These are phyloP conservation scores for Pythium insidiosum DNA, from an alignment of 352 stramenopile species.

Conservation along the genomic window DNA sequence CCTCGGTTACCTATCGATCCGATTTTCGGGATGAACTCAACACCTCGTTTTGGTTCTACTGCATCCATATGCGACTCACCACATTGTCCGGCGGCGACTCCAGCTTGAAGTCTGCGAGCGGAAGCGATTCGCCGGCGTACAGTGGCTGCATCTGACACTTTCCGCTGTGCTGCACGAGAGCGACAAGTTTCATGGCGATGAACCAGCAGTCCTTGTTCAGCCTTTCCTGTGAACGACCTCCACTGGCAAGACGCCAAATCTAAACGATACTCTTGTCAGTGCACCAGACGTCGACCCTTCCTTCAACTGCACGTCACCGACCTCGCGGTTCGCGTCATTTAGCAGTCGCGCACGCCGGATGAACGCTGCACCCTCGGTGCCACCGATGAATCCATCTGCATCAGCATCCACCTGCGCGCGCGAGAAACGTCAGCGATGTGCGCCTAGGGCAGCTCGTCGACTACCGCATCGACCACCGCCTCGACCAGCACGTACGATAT, in stretches of 20 bases:
- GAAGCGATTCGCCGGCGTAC: constrained; percentile 60
- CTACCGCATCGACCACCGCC: no score
- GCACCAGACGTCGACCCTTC: no score
- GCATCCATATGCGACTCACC: constrained; percentile 6
- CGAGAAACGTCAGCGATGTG: not conserved
- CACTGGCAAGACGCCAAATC: constrained; percentile 84
- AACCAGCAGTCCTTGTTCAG: constrained; percentile 88
- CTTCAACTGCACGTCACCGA: no score
- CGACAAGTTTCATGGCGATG: constrained; percentile 86
- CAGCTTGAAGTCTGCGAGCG: constrained; percentile 74
- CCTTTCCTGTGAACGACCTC: constrained; percentile 82
- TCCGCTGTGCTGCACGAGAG: constrained; percentile 73
- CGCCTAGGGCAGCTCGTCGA: not conserved
- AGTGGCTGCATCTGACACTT: constrained; percentile 82
- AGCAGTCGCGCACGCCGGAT: constrained; percentile 69
- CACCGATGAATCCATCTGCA: constrained; percentile 65
- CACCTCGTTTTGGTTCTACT: not conserved
- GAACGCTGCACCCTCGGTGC: constrained; percentile 67
- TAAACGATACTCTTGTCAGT: no score
- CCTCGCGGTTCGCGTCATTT: constrained; percentile 83
- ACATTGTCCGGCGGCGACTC: constrained; percentile 75
- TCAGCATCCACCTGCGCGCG: constrained; percentile 65
- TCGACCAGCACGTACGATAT: constrained; percentile 70
- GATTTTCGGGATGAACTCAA: no score
- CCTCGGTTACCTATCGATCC: constrained; percentile 67